These are phyloP conservation scores for Neocucurbitaria cava DNA, from an alignment of 2,329 filamentous ascomycete species.

Conservation along the genomic window DNA sequence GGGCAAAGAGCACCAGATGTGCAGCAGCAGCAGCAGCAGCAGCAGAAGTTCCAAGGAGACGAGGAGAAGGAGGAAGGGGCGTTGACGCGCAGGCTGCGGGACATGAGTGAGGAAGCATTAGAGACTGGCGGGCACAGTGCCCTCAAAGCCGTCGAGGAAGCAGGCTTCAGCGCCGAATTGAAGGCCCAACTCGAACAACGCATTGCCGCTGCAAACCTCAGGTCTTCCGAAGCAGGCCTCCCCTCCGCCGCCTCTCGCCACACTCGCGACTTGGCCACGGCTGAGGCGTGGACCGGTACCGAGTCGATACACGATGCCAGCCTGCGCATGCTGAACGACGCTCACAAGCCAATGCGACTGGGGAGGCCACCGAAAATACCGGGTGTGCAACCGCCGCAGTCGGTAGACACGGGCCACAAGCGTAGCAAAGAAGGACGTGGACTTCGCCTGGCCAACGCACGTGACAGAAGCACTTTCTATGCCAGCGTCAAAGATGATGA, in stretches of 20 bases:
- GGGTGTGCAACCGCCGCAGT: slow-evolving; percentile 32
- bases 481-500: slow-evolving; percentile 58
- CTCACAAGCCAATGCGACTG: slow-evolving; percentile 60
- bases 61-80: slow-evolving; percentile 55
- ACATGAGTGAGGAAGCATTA: slow-evolving; percentile 67
- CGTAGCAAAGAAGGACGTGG: slow-evolving; percentile 44
- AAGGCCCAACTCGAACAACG: slow-evolving; percentile 65
- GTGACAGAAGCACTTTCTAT: slow-evolving; percentile 66
- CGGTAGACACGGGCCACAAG: slow-evolving; percentile 47
- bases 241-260: slow-evolving; percentile 70
- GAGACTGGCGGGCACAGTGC: slow-evolving; percentile 62
- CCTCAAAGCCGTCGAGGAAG: slow-evolving; percentile 64
- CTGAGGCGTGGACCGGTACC: slow-evolving; percentile 77
- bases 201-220: slow-evolving; percentile 63
- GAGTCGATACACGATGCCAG: slow-evolving; percentile 78
- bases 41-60: not conserved
- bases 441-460: slow-evolving; percentile 61
- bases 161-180: slow-evolving; percentile 68
- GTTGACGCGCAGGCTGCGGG: slow-evolving; percentile 63
- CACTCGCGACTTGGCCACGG: slow-evolving; percentile 71
- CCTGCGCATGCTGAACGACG: slow-evolving; percentile 76
- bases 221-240: slow-evolving; percentile 61
- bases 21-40: not conserved
- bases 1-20: slow-evolving; percentile 1
- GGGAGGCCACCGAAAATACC: slow-evolving; percentile 25